These are phyloP conservation scores for Cryptococcus maquisensis DNA, from an alignment of 1,284 basidiomycete species.

Conservation along the genomic window DNA sequence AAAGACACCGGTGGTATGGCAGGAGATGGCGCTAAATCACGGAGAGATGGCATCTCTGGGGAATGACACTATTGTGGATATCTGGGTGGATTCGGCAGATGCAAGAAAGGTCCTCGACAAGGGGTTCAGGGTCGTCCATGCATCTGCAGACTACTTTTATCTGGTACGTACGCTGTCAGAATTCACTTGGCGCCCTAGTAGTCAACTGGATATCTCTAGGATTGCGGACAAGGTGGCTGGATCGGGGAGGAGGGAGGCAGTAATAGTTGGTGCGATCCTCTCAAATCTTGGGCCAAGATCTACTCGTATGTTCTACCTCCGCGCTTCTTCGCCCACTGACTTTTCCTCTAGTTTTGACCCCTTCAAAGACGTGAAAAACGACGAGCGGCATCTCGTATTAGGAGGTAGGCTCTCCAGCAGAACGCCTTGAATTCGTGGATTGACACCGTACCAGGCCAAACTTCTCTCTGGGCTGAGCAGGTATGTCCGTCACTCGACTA, in stretches of 20 bases:
- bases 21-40: constrained; percentile 60
- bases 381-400: constrained; percentile 57
- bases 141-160: constrained; percentile 70
- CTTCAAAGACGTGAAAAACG: constrained; percentile 55
- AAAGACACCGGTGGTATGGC: constrained; percentile 67
- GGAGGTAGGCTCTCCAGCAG: constrained; percentile 55
- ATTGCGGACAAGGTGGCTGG: constrained; percentile 77
- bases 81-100: constrained; percentile 66
- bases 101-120: constrained; percentile 59
- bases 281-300: constrained; percentile 70
- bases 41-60: constrained; percentile 55
- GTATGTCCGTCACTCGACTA: not conserved
- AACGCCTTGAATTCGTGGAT: constrained; percentile 18
- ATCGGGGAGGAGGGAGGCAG: constrained; percentile 56
- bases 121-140: constrained; percentile 63
- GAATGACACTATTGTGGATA: constrained; percentile 65
- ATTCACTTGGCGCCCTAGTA: too few species aligned
- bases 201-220: constrained; percentile 48
- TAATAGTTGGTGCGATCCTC: constrained; percentile 65
- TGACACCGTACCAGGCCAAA: constrained; percentile 44
- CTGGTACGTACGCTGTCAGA: constrained; percentile 51
- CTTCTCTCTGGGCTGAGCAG: constrained; percentile 75
- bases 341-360: constrained; percentile 63
- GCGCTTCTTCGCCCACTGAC: not conserved
- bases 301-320: constrained; percentile 32